Percentiles rank a stretch among this genome's conserved stretches.
Evolutionary conservation across 495 filamentous ascomycete genomes (phyloP).

Genomic region (Penicillium silybi): DNA sequence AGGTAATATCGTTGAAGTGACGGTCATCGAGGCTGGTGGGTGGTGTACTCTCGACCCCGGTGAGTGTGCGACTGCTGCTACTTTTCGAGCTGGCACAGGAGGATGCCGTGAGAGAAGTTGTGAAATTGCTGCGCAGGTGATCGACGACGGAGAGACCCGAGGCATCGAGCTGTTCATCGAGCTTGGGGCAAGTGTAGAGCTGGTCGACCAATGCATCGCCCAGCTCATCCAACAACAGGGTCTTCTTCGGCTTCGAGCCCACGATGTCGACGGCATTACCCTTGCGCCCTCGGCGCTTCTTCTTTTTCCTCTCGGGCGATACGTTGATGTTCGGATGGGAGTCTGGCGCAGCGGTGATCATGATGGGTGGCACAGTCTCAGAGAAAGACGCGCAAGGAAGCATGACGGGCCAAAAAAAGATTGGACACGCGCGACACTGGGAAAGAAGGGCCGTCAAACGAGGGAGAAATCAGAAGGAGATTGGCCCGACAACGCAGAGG

Average conservation of each 20-base stretch:
- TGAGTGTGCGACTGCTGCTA: conserved; percentile 16
- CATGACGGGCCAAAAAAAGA: neutral
- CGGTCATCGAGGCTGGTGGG: conserved; percentile 14
- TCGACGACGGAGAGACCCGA: conserved; percentile 16
- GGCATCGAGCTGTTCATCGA: neutral
- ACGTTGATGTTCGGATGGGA: neutral
- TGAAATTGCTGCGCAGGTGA: conserved; percentile 14
- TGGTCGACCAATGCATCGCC: conserved; percentile 20
- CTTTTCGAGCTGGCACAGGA: conserved; percentile 14
- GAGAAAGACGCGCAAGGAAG: conserved; percentile 35
- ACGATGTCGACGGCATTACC: neutral
- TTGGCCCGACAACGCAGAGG: neutral
- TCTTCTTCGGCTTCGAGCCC: conserved; percentile 12
- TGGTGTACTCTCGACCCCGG: conserved; percentile 5
- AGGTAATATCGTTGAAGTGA: neutral
- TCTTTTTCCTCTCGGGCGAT: conserved; percentile 15
- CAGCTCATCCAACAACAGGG: conserved; percentile 19
- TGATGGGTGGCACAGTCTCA: conserved; percentile 10
- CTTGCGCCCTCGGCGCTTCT: conserved; percentile 8
- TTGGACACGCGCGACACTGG: neutral
- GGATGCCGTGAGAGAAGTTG: neutral
- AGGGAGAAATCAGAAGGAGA: neutral
- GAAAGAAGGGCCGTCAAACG: neutral
- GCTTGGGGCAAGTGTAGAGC: conserved; percentile 8
- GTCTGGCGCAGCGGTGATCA: conserved; percentile 3